A percentile compares a stretch with the other conserved stretches of the same genome.
Conservation (phyloP, 192 early-diverging fungal species). For the Kickxella alabastrina region DNA sequence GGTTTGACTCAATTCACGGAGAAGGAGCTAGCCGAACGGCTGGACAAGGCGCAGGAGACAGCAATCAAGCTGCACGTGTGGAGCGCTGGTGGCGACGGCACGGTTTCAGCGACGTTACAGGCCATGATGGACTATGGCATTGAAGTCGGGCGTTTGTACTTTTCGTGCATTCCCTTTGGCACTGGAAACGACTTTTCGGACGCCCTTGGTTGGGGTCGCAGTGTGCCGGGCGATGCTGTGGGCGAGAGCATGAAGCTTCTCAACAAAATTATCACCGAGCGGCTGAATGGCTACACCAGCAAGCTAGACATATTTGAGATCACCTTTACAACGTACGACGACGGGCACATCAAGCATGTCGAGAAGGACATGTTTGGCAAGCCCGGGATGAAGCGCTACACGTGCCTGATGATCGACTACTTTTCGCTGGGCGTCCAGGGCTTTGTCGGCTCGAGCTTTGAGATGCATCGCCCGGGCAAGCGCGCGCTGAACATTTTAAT, state of each 20-base stretch:
- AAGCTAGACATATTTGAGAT: constrained; percentile 71
- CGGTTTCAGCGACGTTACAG: constrained; percentile 67
- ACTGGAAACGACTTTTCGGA: constrained; percentile 75
- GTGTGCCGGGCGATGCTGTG: constrained; percentile 57
- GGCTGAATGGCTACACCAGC: constrained; percentile 60
- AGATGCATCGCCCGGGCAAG: constrained; percentile 61
- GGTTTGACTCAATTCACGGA: constrained; percentile 33
- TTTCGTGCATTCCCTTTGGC: constrained; percentile 71
- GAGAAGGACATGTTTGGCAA: constrained; percentile 51
- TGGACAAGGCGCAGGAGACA: constrained; percentile 39
- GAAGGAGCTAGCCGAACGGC: constrained; percentile 29
- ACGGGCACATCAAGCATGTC: constrained; percentile 61
- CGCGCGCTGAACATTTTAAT: constrained; percentile 63
- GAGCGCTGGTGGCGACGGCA: constrained; percentile 76
- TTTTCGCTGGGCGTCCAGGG: constrained; percentile 73
- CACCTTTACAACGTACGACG: constrained; percentile 55
- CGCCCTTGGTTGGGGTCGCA: constrained; percentile 74
- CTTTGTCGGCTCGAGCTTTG: constrained; percentile 67
- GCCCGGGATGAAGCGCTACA: constrained; percentile 46
- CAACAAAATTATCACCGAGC: constrained; percentile 54
- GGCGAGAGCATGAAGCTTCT: constrained; percentile 57
- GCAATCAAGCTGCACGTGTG: constrained; percentile 66
- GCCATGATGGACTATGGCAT: constrained; percentile 58
- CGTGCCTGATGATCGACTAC: constrained; percentile 67
- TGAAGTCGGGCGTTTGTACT: constrained; percentile 62